These are phyloP conservation scores for Suhomyces chickasaworum DNA, from an alignment of 1,139 yeast genomes.

Conservation along the genomic window DNA sequence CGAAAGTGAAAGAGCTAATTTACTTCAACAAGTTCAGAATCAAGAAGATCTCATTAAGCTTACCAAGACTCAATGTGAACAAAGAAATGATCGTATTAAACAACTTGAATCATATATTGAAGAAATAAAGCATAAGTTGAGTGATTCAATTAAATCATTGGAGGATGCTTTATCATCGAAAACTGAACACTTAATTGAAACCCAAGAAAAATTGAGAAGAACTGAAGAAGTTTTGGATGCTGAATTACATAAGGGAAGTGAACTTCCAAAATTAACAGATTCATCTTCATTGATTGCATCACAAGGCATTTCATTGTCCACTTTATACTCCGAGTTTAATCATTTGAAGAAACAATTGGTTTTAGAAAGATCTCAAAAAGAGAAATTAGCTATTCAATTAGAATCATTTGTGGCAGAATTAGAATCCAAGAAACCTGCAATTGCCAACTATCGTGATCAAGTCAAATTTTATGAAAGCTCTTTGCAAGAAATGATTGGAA, in stretches of 20 bases:
- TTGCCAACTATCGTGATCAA: constrained; percentile 66
- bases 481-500: constrained; percentile 42
- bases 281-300: constrained; percentile 50
- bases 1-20: constrained; percentile 50
- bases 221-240: constrained; percentile 47
- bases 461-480: constrained; percentile 46
- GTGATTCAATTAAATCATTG: constrained; percentile 27
- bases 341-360: constrained; percentile 66
- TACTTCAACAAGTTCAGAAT: constrained; percentile 60
- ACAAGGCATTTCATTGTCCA: constrained; percentile 64
- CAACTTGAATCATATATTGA: constrained; percentile 51
- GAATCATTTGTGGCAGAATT: constrained; percentile 73
- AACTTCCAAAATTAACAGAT: constrained; percentile 39
- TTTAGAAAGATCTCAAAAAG: constrained; percentile 72
- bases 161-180: constrained; percentile 29
- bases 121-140: constrained; percentile 43
- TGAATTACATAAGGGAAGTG: constrained; percentile 44
- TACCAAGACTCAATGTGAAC: constrained; percentile 54
- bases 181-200: constrained; percentile 35
- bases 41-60: constrained; percentile 66
- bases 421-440: constrained; percentile 77
- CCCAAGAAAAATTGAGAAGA: constrained; percentile 41
- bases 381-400: constrained; percentile 67
- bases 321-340: constrained; percentile 68
- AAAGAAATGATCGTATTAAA: constrained; percentile 47